Evolutionary conservation across 1,284 basidiomycete species (phyloP).

Genomic region (Ustilago bromivora): DNA sequence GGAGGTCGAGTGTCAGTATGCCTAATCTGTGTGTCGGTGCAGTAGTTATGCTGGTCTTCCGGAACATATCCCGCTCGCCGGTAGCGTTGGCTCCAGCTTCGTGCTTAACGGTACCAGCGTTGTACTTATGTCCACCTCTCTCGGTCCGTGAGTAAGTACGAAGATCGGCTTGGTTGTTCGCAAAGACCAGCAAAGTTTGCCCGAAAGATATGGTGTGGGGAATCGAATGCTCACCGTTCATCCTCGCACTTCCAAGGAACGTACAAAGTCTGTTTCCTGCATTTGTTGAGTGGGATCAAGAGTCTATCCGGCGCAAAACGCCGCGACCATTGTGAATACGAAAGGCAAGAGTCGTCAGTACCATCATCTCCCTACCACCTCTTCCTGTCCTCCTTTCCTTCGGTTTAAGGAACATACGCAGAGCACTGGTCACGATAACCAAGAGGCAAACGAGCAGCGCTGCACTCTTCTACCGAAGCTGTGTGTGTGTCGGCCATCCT

Average conservation of each 20-base stretch:
- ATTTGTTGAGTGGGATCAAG: constrained; percentile 85
- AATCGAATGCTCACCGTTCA: constrained; percentile 73
- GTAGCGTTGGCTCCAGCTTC: not conserved
- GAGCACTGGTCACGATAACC: constrained; percentile 92
- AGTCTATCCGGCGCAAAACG: constrained; percentile 73
- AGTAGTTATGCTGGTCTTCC: not conserved
- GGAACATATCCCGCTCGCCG: not conserved
- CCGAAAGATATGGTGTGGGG: too few relatives aligned
- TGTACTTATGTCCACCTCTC: too few relatives aligned
- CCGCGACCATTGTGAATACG: not conserved
- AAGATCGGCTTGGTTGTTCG: not conserved
- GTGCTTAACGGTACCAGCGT: not conserved
- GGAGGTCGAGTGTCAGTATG: constrained; percentile 11
- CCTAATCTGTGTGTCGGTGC: not conserved
- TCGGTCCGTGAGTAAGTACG: not conserved
- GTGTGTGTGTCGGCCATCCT: constrained; percentile 70
- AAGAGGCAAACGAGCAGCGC: constrained; percentile 80
- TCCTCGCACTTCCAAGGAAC: constrained; percentile 86
- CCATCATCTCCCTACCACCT: not conserved
- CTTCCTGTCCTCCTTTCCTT: not conserved
- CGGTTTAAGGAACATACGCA: constrained; percentile 75
- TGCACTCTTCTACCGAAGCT: constrained; percentile 85
- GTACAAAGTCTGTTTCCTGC: constrained; percentile 79
- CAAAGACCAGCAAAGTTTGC: not conserved
- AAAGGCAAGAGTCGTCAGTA: constrained; percentile 1